Evolutionary conservation across 495 filamentous ascomycete genomes (phyloP), one percentile per base, ranked within the genome.

Genomic region (Aspergillus leporis): DNA sequence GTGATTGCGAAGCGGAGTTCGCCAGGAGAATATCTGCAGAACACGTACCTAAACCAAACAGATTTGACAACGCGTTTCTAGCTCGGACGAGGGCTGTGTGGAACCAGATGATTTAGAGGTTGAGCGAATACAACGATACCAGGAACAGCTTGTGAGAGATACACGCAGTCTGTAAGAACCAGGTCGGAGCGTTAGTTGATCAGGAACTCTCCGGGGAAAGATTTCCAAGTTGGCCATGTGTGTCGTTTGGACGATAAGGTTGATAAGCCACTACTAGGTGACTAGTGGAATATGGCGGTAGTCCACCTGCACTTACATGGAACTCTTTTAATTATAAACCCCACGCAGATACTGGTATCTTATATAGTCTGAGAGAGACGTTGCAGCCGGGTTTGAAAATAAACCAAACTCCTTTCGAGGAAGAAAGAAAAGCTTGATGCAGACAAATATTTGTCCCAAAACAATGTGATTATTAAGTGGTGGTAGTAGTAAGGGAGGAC

Each of bases 201-300:
- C 53, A 55, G 53, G 53, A 55, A 38, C 46, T 41, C 34, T 53
- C 31, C 13, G 53, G 36, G 18, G 52, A 54, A 25, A 50, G 47
- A 50, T 50, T 50, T 31, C 41, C 41, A 47, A 47, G 23, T 47
- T 47, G 48, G 48, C 48, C 53, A 32, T 36, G 38, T 46, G 36
- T 31, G 34, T 53, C 34, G 34, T 45, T 55, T 55, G 45, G 53
- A n/a, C 31, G 51, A 53, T 51, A 51, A 34, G 48, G 25, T 53
- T 36, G 51, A 53, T 53, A 53, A 53, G 51, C 51, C 22, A 16
- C 43, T n/a, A 50, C 45, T 40, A 40, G 36, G 3, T 40, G 10
- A 28, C 25, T 28, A 28, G 25, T n/a, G n/a, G n/a, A n/a, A n/a
- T n/a, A 6, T 28, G 6, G 25, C 25, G 6, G 25, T 28, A 28